A percentile compares a stretch with the other conserved stretches of the same genome.
phyloP scores from a whole-genome alignment of 768 basidiomycete species.

The Galerina sulciceps region DNA sequence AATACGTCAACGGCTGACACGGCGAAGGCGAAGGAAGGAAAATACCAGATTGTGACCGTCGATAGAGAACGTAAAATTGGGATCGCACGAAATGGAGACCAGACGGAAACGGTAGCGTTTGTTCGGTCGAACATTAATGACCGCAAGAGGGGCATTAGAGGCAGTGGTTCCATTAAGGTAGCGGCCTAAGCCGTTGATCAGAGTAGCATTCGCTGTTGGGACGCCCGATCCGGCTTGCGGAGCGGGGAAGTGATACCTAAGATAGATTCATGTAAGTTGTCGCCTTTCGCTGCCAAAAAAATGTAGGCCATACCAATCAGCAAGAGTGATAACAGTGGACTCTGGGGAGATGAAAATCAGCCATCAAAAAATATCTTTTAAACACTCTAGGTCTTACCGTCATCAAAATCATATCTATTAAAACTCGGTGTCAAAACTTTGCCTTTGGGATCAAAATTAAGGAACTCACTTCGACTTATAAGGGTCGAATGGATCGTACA shows the following conservation, averaged over 20 bases:
- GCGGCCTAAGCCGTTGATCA: constrained; percentile 52
- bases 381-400: constrained; percentile 34
- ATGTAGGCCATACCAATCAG: constrained; percentile 40
- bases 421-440: not conserved
- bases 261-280: not conserved
- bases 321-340: constrained; percentile 48
- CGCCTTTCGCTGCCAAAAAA: not conserved
- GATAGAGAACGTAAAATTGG: constrained; percentile 44
- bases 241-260: constrained; percentile 27
- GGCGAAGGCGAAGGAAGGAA: constrained; percentile 11
- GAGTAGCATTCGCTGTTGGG: constrained; percentile 28
- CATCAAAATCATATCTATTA: constrained; percentile 42
- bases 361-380: not conserved
- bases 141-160: constrained; percentile 30
- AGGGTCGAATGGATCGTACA: constrained; percentile 13
- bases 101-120: constrained; percentile 53
- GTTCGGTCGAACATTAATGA: constrained; percentile 41
- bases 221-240: constrained; percentile 24
- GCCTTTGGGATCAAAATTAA: not conserved
- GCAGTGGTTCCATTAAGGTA: constrained; percentile 30
- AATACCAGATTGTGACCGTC: constrained; percentile 39
- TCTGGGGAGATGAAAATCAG: constrained; percentile 21
- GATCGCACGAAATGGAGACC: constrained; percentile 37
- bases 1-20: not conserved
- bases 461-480: not conserved